Percentiles rank a stretch among this genome's conserved stretches.
phyloP scores from a whole-genome alignment of 208 protist species.

The Leishmania gerbilli region DNA sequence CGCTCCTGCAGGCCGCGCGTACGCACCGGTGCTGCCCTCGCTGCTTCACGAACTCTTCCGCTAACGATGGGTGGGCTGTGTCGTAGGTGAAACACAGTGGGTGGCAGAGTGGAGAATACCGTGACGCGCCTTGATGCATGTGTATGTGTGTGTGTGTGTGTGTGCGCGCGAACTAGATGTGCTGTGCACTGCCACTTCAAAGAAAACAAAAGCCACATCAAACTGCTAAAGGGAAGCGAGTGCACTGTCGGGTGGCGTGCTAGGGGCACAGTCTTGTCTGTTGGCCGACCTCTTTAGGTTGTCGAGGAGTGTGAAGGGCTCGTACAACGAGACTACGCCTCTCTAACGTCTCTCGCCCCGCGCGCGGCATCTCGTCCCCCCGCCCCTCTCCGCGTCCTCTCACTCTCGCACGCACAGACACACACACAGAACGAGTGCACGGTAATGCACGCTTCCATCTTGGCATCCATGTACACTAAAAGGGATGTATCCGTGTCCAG shows the following conservation, averaged over 20 bases:
- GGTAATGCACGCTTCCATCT: background rate
- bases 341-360: background rate
- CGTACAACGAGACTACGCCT: background rate
- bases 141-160: background rate
- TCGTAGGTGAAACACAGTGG: background rate
- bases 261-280: background rate
- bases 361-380: background rate
- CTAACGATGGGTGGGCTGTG: background rate
- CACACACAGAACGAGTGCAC: background rate
- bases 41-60: conserved; percentile 14
- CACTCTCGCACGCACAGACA: background rate
- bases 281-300: background rate
- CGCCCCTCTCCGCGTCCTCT: background rate
- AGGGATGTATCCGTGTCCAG: background rate
- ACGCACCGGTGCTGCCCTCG: conserved; percentile 8
- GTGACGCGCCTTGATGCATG: background rate
- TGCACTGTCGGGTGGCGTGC: background rate
- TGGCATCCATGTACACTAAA: background rate
- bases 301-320: background rate
- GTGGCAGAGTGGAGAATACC: background rate
- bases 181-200: background rate
- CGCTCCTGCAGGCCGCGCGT: background rate
- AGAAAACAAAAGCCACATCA: background rate
- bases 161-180: background rate
- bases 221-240: background rate